These are phyloP conservation scores for Anthracocystis setariae DNA, from an alignment of 1,284 basidiomycete genomes.

Conservation along the genomic window DNA sequence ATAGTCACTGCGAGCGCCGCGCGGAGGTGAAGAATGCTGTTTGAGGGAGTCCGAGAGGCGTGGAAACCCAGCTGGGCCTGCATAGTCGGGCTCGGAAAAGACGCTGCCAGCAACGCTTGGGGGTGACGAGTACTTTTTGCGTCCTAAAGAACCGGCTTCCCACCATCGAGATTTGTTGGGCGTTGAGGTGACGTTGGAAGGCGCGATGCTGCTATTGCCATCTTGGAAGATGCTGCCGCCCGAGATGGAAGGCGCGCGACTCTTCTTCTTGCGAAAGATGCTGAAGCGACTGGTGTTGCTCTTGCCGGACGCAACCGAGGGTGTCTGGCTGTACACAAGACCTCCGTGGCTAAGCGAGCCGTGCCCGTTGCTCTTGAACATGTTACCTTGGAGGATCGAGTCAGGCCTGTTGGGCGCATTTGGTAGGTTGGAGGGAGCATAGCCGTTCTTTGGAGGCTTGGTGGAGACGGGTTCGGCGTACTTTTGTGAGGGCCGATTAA, in stretches of 20 bases:
- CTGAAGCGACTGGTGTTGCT: slow-evolving; percentile 54
- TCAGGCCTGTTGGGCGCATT: slow-evolving; percentile 51
- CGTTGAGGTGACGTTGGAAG: slow-evolving; percentile 24
- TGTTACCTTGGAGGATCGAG: slow-evolving; percentile 55
- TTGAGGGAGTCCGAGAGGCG: slow-evolving; percentile 19
- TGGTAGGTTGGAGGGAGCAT: slow-evolving; percentile 55
- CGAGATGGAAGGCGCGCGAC: slow-evolving; percentile 33
- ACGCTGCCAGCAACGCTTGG: slow-evolving; percentile 57
- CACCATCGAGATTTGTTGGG: slow-evolving; percentile 53
- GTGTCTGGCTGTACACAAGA: slow-evolving; percentile 25
- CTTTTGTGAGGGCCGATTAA: slow-evolving; percentile 65
- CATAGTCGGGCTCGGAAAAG: slow-evolving; percentile 54
- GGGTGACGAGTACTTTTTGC: slow-evolving; percentile 32
- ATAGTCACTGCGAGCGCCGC: slow-evolving; percentile 49
- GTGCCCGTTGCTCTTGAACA: slow-evolving; percentile 43
- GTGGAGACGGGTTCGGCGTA: slow-evolving; percentile 49
- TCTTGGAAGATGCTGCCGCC: slow-evolving; percentile 47
- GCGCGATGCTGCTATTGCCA: slow-evolving; percentile 43
- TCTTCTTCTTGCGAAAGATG: slow-evolving; percentile 41
- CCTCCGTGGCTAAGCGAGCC: slow-evolving; percentile 22
- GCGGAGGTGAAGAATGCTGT: slow-evolving; percentile 13
- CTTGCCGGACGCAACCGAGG: slow-evolving; percentile 47
- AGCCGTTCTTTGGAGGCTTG: slow-evolving; percentile 18
- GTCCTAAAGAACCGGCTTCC: slow-evolving; percentile 45
- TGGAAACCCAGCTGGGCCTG: slow-evolving; percentile 23